Percentiles rank a stretch among this genome's conserved stretches.
These are phyloP conservation scores for Mesembryanthemum crystallinum DNA, from an alignment of 148 eudicot genomes.

Conservation along the genomic window DNA sequence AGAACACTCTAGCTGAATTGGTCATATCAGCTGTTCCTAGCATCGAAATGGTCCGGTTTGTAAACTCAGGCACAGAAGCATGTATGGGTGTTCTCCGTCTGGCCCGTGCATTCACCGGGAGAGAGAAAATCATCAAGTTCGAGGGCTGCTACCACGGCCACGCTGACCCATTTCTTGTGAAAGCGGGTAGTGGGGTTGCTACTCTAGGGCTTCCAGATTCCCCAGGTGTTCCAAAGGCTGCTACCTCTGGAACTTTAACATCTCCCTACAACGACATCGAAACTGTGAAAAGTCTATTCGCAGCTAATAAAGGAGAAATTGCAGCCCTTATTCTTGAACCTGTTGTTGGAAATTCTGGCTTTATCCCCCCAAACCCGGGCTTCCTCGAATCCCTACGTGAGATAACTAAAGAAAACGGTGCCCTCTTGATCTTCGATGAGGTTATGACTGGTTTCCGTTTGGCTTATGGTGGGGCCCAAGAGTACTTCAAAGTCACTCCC, in stretches of 20 bases:
- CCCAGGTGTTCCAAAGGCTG: conserved; percentile 84
- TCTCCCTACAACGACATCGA: conserved; percentile 76
- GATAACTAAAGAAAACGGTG: conserved; percentile 55
- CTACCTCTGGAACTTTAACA: conserved; percentile 69
- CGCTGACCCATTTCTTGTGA: conserved; percentile 92
- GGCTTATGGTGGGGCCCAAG: conserved; percentile 94
- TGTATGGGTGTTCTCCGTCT: conserved; percentile 95
- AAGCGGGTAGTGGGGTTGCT: conserved; percentile 90
- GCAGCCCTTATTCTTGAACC: conserved; percentile 93
- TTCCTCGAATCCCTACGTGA: conserved; percentile 40
- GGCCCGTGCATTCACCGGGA: conserved; percentile 87
- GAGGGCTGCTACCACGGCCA: conserved; percentile 99
- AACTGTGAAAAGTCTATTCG: conserved; percentile 52
- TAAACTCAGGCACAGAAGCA: conserved; percentile 97
- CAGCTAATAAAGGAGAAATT: conserved; percentile 70
- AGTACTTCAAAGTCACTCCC: conserved; percentile 78
- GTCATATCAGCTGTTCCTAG: conserved; percentile 96
- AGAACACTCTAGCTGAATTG: conserved; percentile 82
- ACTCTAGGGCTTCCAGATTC: conserved; percentile 96
- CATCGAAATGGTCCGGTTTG: conserved; percentile 96
- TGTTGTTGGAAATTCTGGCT: conserved; percentile 91
- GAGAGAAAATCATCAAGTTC: conserved; percentile 76
- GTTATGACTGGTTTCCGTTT: conserved; percentile 93
- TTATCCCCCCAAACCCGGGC: conserved; percentile 29
- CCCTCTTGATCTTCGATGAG: conserved; percentile 86